phyloP scores from a whole-genome alignment of 768 basidiomycete species.

The Amyloporia xantha region DNA sequence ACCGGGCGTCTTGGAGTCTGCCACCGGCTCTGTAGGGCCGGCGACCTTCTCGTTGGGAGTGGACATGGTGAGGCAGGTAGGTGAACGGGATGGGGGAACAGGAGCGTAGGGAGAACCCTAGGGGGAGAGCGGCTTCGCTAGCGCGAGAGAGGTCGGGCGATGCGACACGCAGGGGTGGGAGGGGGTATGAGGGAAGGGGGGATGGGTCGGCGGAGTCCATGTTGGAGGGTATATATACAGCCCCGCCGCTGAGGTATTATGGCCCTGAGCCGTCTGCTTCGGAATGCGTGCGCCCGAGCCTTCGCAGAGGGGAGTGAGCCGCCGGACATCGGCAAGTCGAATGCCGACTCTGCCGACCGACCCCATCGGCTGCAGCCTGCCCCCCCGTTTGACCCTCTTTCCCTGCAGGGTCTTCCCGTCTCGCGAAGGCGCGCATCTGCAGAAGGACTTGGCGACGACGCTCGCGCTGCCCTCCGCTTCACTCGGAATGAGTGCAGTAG shows the following conservation, averaged over 20 bases:
- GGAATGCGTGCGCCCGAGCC: background rate
- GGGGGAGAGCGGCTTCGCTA: constrained; percentile 5
- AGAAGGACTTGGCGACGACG: too few species aligned
- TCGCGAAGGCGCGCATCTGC: too few species aligned
- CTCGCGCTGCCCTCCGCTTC: too few species aligned
- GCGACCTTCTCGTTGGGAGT: constrained; percentile 59
- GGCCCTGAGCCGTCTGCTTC: background rate
- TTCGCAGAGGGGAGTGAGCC: background rate
- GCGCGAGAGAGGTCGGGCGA: constrained; percentile 1
- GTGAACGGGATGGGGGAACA: constrained; percentile 8
- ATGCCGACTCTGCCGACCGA: background rate
- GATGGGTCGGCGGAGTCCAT: background rate
- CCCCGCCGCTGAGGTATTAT: too few species aligned
- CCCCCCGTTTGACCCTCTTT: too few species aligned
- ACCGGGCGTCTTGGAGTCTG: constrained; percentile 32
- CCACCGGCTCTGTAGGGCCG: constrained; percentile 37
- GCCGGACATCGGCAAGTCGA: background rate
- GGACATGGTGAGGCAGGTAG: constrained; percentile 24
- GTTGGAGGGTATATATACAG: background rate
- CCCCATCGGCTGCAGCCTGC: too few species aligned
- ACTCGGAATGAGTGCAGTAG: too few species aligned
- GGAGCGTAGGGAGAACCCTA: constrained; percentile 9
- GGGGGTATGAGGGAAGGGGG: background rate
- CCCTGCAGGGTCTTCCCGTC: too few species aligned
- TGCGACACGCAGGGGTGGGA: background rate